Conservation (phyloP, 305 asterid genomes). For the Fraxinus paxiana region DNA sequence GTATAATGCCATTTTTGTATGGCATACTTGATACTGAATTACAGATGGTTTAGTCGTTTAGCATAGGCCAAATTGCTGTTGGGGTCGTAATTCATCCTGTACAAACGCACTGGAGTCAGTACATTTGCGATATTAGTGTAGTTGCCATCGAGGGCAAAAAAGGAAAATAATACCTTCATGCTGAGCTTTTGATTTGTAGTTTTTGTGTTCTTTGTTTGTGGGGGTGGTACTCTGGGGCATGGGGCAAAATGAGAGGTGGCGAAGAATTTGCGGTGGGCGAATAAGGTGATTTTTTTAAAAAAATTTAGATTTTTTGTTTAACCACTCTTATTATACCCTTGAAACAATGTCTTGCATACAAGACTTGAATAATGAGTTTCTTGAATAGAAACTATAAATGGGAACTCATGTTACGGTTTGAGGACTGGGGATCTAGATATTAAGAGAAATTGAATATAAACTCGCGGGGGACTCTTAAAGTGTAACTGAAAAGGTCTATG, state of each 20-base stretch:
- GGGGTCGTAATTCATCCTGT: neutral
- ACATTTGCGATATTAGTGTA: neutral
- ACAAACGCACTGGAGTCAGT: neutral
- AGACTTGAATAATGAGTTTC: neutral
- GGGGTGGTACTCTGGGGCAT: neutral
- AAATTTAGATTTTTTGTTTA: neutral
- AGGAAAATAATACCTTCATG: neutral
- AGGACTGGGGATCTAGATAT: neutral
- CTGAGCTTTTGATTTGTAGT: neutral
- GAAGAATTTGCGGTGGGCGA: neutral
- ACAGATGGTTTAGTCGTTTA: neutral
- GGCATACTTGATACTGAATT: neutral
- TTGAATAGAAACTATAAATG: neutral
- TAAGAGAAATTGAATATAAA: neutral
- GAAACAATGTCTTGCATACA: neutral
- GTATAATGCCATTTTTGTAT: neutral
- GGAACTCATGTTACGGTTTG: neutral
- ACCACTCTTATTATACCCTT: neutral
- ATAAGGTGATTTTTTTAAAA: neutral
- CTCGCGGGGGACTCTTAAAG: neutral
- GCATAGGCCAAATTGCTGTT: neutral
- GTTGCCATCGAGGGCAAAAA: neutral
- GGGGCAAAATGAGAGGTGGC: neutral
- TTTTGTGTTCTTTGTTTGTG: neutral
- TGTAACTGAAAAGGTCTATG: constrained; percentile 34